These are phyloP conservation scores for Naganishia sp. DNA, from an alignment of 1,284 basidiomycete species.

Conservation along the genomic window DNA sequence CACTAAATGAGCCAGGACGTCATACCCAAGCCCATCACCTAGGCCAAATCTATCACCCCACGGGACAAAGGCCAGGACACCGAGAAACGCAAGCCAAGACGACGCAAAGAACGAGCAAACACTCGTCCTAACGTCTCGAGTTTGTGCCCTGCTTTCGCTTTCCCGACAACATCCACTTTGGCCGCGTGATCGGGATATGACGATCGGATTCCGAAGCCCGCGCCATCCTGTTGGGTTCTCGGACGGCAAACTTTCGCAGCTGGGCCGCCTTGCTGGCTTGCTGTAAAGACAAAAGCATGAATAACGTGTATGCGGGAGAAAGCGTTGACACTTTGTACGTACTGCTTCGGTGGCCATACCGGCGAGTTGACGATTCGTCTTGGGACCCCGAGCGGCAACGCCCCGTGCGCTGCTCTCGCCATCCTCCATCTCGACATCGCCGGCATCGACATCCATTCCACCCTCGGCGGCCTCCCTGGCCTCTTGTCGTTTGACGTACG, in stretches of 20 bases:
- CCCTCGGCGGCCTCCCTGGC: slow-evolving; percentile 46
- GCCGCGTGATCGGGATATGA: slow-evolving; percentile 52
- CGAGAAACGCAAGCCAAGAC: background rate
- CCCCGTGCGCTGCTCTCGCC: slow-evolving; percentile 58
- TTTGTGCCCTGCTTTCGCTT: slow-evolving; percentile 88
- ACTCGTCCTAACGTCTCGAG: slow-evolving; percentile 64
- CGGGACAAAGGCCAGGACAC: background rate
- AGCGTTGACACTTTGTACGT: slow-evolving; percentile 40
- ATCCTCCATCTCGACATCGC: slow-evolving; percentile 41
- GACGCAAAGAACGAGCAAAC: background rate
- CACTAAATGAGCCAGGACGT: background rate
- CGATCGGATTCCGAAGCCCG: slow-evolving; percentile 88
- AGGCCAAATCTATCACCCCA: background rate
- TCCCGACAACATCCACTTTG: slow-evolving; percentile 69
- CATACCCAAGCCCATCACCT: background rate
- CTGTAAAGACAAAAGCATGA: slow-evolving; percentile 49
- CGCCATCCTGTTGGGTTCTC: slow-evolving; percentile 79
- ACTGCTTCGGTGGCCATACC: slow-evolving; percentile 75
- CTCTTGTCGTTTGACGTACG: slow-evolving; percentile 32
- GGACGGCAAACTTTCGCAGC: slow-evolving; percentile 79
- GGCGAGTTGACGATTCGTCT: slow-evolving; percentile 70
- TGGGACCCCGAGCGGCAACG: slow-evolving; percentile 59
- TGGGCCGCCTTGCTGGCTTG: slow-evolving; percentile 77
- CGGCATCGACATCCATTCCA: slow-evolving; percentile 35
- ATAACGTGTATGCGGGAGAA: slow-evolving; percentile 3